Evolutionary conservation across 2,329 filamentous ascomycete genomes (phyloP).

Genomic region (Penicillium sp.): DNA sequence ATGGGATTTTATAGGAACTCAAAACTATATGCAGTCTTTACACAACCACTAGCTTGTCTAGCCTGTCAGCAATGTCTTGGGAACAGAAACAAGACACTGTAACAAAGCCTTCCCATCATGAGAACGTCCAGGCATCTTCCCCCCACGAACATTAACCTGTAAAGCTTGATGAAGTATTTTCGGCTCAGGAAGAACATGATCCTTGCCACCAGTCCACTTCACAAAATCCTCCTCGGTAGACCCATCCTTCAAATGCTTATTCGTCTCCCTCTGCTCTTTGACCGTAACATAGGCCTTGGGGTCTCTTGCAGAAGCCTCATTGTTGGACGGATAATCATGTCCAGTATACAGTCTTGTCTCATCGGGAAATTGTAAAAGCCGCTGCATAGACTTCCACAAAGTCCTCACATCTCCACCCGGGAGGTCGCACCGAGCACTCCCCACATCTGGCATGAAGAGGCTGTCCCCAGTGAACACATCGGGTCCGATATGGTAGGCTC

Average conservation of each 20-base stretch:
- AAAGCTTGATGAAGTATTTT: slow-evolving; percentile 39
- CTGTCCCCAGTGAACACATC: slow-evolving; percentile 55
- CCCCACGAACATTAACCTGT: slow-evolving; percentile 44
- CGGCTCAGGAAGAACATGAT: slow-evolving; percentile 32
- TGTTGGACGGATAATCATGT: slow-evolving; percentile 51
- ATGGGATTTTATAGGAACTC: no score
- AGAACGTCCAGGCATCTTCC: slow-evolving; percentile 30
- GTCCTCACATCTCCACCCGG: slow-evolving; percentile 48
- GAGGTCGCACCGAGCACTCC: slow-evolving; percentile 55
- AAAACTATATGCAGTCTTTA: neutral
- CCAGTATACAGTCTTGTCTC: slow-evolving; percentile 53
- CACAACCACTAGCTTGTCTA: neutral
- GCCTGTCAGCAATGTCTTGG: slow-evolving; percentile 8
- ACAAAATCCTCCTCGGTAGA: slow-evolving; percentile 36
- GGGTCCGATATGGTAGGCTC: slow-evolving; percentile 57
- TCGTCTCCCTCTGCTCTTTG: slow-evolving; percentile 31
- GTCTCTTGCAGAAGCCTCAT: slow-evolving; percentile 3
- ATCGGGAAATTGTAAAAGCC: slow-evolving; percentile 44
- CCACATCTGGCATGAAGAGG: slow-evolving; percentile 54
- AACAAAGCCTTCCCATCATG: slow-evolving; percentile 15
- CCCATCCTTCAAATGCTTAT: slow-evolving; percentile 35
- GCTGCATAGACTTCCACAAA: slow-evolving; percentile 47
- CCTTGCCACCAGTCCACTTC: slow-evolving; percentile 29
- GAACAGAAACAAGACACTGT: slow-evolving; percentile 14
- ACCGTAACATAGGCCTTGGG: slow-evolving; percentile 36